A percentile compares a stretch with the other conserved stretches of the same genome.
Conservation (phyloP, 2,329 filamentous ascomycete species). For the Metarhizium sp. region DNA sequence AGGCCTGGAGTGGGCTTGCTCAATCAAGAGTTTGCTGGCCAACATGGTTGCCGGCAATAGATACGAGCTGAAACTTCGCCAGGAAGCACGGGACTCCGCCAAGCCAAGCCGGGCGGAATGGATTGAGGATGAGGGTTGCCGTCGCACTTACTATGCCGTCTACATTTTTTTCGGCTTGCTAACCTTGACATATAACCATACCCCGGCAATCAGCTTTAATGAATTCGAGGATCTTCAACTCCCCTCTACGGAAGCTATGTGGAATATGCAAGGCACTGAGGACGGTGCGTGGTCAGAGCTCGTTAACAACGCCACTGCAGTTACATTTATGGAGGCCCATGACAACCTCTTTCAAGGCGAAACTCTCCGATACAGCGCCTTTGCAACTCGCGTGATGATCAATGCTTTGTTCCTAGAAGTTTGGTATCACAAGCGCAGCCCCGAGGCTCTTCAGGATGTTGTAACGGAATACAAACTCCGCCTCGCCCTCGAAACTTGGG, state of each 20-base stretch:
- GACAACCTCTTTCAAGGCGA: slow-evolving; percentile 94
- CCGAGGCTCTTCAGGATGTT: slow-evolving; percentile 93
- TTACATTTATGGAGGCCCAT: slow-evolving; percentile 89
- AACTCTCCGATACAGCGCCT: slow-evolving; percentile 83
- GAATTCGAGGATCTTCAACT: slow-evolving; percentile 91
- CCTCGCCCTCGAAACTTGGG: slow-evolving; percentile 95
- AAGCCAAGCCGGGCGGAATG: slow-evolving; percentile 78
- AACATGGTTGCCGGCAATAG: slow-evolving; percentile 98
- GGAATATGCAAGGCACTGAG: slow-evolving; percentile 76
- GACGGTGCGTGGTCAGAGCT: slow-evolving; percentile 79
- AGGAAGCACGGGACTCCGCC: slow-evolving; percentile 71
- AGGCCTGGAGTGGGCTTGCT: slow-evolving; percentile 96
- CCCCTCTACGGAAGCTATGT: slow-evolving; percentile 86
- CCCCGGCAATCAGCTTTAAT: slow-evolving; percentile 94
- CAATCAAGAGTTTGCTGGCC: slow-evolving; percentile 93
- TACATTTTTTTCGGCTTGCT: slow-evolving; percentile 98
- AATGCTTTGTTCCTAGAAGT: slow-evolving; percentile 97
- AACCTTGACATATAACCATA: slow-evolving; percentile 95
- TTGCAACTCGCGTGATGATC: slow-evolving; percentile 96
- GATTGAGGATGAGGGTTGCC: slow-evolving; percentile 94
- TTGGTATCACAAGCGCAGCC: slow-evolving; percentile 97
- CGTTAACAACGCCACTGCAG: slow-evolving; percentile 58
- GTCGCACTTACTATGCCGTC: slow-evolving; percentile 94
- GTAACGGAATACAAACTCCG: slow-evolving; percentile 97
- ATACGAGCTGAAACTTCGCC: slow-evolving; percentile 89